Conservation (phyloP, 2,329 filamentous ascomycete species). For the Stromatinia cepivora region DNA sequence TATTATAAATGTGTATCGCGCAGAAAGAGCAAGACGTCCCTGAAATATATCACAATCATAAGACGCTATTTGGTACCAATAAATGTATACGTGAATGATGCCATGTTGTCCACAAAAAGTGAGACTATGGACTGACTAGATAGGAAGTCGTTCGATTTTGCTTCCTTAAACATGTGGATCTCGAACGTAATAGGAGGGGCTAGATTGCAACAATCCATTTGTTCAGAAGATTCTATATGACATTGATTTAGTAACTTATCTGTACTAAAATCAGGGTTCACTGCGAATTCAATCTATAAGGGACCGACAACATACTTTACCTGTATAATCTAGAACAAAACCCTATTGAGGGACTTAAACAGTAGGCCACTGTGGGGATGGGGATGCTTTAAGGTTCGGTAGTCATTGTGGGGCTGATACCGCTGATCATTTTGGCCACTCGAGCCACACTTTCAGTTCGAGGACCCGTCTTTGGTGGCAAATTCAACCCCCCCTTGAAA, state of each 20-base stretch:
- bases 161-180: background rate
- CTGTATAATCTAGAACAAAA: no score
- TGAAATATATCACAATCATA: background rate
- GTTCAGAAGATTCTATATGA: no score
- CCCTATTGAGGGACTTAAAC: no score
- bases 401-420: background rate
- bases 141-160: background rate
- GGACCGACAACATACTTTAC: no score
- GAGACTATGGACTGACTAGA: background rate
- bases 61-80: no score
- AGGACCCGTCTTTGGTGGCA: background rate
- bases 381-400: conserved; percentile 3
- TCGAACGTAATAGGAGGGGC: background rate
- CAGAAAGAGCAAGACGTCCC: background rate
- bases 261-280: no score
- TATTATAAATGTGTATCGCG: background rate
- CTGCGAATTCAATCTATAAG: no score
- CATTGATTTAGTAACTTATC: no score
- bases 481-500: background rate
- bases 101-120: background rate
- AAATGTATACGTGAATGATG: background rate
- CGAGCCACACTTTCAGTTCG: background rate
- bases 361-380: background rate
- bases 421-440: conserved; percentile 7
- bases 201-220: background rate